Base-by-base conservation (phyloP, 306 rosid genomes). In the Vicia villosa region DNA sequence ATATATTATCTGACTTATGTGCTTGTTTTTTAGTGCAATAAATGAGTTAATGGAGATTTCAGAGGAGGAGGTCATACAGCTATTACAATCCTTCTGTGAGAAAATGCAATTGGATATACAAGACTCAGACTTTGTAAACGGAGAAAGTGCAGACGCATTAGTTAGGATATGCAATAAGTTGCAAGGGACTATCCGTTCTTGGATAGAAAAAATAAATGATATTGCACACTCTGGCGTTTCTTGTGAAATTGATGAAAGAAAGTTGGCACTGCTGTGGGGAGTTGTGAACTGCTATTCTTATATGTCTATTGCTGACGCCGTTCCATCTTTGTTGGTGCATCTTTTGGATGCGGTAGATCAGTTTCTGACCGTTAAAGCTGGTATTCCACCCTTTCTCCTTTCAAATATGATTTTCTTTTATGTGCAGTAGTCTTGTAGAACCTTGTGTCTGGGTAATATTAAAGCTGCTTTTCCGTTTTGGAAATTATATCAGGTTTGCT, bases 211-310 rank as follows among this genome's bases (percentile, higher is more conserved):
- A 55, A 66, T 88, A 74, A 81, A 78, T 46, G 79, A 75, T 69
- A 58, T 77, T 63, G 73, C 50, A 52, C 63, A 41, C 55, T 60
- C 77, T 46, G 79, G 73, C 37, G 36, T 45, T 30, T 78, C 82
- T 50, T 67, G 80, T 59, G 69, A 78, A 68, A 67, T 84, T 59
- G 81, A 76, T 50, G 94, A 86, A 75, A 61, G 75, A 43, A 74
- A 78, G 73, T 51, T 90, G 83, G 84, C 91, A 74, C 52, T 84
- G 58, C 77, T 87, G 21, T 94, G 97, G 97, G 98, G 94, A 74
- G 67, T 75, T 12, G 76, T 94, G 42, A 87, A 47, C 54, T 94
- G 97, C 83, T 83, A 83, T 83, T 86, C 96, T 15, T 67, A 77
- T 40, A 74, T 88, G 83, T 66, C 81, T 15, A 77, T 79, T 45